Evolutionary conservation across 2,329 filamentous ascomycete genomes (phyloP).

Genomic region (Alternaria panax): DNA sequence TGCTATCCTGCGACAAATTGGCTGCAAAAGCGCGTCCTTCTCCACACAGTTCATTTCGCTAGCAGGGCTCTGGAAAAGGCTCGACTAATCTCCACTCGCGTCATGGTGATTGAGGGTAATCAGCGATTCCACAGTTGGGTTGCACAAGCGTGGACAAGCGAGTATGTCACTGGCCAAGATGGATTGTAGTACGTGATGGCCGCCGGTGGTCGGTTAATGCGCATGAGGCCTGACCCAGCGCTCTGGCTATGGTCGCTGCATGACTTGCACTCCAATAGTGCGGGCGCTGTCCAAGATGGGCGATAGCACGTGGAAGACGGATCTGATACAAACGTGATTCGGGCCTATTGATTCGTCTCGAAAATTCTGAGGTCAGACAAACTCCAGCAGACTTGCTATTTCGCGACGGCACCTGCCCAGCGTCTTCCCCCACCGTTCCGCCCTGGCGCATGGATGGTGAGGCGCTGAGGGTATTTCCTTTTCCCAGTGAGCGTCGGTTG

Average conservation of each 20-base stretch:
- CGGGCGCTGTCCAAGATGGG: conserved; percentile 27
- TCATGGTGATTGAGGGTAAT: conserved; percentile 28
- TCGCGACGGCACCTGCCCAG: conserved; percentile 5
- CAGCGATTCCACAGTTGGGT: conserved; percentile 22
- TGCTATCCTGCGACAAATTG: conserved; percentile 41
- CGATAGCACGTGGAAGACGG: conserved; percentile 36
- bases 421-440: conserved; percentile 8
- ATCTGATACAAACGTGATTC: conserved; percentile 29
- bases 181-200: conserved; percentile 24
- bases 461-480: conserved; percentile 6
- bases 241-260: conserved; percentile 41
- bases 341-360: conserved; percentile 13
- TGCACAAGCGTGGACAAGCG: conserved; percentile 34
- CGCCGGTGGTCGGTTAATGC: conserved; percentile 28
- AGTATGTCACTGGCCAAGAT: conserved; percentile 27
- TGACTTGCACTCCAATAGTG: conserved; percentile 37
- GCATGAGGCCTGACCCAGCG: conserved; percentile 35
- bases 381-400: neutral
- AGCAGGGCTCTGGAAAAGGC: conserved; percentile 30
- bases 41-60: conserved; percentile 52
- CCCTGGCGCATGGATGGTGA: conserved; percentile 5
- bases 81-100: conserved; percentile 39
- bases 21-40: conserved; percentile 43
- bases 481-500: neutral
- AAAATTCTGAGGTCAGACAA: conserved; percentile 8